Evolutionary conservation across 768 basidiomycete species (phyloP).

Genomic region (Auriculariales sp.): DNA sequence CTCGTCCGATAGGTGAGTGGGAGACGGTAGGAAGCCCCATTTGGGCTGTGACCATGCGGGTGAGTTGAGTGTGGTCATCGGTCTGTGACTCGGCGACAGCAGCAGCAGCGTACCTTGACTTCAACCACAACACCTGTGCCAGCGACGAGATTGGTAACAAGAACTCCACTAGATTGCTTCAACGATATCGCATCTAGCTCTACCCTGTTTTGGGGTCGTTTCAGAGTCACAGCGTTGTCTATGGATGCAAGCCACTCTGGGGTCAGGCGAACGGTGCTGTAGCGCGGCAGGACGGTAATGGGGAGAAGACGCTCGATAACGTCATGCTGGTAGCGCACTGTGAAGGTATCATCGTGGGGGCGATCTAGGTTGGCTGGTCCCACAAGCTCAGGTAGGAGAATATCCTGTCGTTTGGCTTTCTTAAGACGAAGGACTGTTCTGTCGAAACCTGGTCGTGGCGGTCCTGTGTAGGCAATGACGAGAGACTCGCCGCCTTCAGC

Average conservation of each 20-base stretch:
- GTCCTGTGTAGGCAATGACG: constrained; percentile 71
- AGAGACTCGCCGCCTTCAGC: constrained; percentile 89
- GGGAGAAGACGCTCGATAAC: constrained; percentile 59
- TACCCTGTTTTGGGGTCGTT: constrained; percentile 44
- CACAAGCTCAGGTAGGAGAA: neutral
- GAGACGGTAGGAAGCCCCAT: constrained; percentile 82
- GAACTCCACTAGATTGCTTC: constrained; percentile 36
- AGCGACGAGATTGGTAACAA: constrained; percentile 73
- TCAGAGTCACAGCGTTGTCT: constrained; percentile 25
- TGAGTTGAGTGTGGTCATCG: neutral
- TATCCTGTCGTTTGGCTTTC: constrained; percentile 29
- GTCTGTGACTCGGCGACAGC: neutral
- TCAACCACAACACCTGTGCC: constrained; percentile 52
- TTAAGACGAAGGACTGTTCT: constrained; percentile 65
- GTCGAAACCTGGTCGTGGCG: constrained; percentile 31
- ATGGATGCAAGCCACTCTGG: constrained; percentile 47
- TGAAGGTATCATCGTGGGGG: constrained; percentile 25
- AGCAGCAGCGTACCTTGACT: constrained; percentile 62
- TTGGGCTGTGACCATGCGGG: constrained; percentile 52
- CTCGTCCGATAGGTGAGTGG: constrained; percentile 40
- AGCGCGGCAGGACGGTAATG: constrained; percentile 36
- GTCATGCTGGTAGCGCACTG: constrained; percentile 41
- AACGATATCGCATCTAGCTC: constrained; percentile 45
- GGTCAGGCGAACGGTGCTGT: constrained; percentile 33
- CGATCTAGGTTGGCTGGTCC: constrained; percentile 9